Evolutionary conservation across 1,284 basidiomycete species (phyloP), one percentile per base, ranked within the genome.

Genomic region (Xerocomus minutiporus): DNA sequence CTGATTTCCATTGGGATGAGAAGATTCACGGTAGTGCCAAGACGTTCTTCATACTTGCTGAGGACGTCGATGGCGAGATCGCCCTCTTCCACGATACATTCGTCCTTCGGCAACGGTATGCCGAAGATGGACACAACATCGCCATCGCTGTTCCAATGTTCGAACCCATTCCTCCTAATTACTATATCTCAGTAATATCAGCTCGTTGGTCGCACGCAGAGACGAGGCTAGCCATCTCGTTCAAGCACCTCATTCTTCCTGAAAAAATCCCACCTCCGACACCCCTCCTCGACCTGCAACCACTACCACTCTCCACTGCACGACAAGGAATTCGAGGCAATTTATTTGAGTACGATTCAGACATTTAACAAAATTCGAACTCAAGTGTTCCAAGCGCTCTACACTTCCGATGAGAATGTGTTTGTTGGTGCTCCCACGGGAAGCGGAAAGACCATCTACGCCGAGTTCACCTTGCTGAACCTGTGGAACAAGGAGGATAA

Each of bases 341-440:
- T 97, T 42, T 99, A 97, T 70, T 81, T 84, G 0, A 81, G 79
- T 15, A 81, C 80, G 0, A 87, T 96, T 58, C 76, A 84, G 56
- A 83, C 81, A 1, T 97, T 98, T 80, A 99, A 99, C 82, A 98
- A 97, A 75, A 97, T 98, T 59, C 97, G 99, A 70, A 99, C 94
- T 0, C 97, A 99, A 73, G 93, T 97, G 0, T 20, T 20, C 17
- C 17, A 20, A 20, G 17, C 1, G 17, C 76, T 99, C 0, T 99
- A 96, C 71, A 95, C 92, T 0, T 89, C 93, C 0, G 94, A 98
- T 67, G 95, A 98, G 66, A 97, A 94, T 63, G 88, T 96, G 39
- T 93, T 99, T 65, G 86, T 99, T 53, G 95, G 94, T 25, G 96
- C 95, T 0, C 96, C 97, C 0, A 94, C 94, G 0, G 96, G 97